These are phyloP conservation scores for Apiotrichum porosum DNA, from an alignment of 1,284 basidiomycete genomes.

Conservation along the genomic window DNA sequence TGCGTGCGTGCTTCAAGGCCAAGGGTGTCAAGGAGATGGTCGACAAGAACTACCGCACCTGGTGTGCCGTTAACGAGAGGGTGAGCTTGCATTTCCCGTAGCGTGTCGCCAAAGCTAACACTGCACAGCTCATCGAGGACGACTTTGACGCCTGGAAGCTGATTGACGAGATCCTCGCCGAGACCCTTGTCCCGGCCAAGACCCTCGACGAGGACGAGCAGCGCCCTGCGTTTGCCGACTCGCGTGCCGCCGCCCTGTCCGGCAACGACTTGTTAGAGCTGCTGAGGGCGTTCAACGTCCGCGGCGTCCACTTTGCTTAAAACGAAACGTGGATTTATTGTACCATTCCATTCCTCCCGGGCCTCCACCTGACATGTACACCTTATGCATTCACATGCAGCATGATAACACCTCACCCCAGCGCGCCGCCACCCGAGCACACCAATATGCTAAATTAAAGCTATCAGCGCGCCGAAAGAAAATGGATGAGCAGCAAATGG, in stretches of 20 bases:
- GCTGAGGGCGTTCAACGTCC: constrained; percentile 72
- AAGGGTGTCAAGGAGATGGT: constrained; percentile 93
- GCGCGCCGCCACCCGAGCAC: no score
- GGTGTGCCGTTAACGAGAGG: constrained; percentile 75
- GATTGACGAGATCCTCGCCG: constrained; percentile 70
- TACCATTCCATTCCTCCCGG: neutral
- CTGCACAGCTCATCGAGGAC: constrained; percentile 64
- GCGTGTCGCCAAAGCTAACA: constrained; percentile 7
- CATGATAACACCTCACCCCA: constrained; percentile 1
- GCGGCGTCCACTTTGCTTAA: constrained; percentile 73
- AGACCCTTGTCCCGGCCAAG: constrained; percentile 33
- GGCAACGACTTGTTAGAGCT: constrained; percentile 78
- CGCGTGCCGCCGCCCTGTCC: constrained; percentile 75
- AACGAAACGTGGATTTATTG: constrained; percentile 5
- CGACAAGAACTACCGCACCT: constrained; percentile 91
- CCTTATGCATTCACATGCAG: constrained; percentile 18
- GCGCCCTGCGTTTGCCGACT: constrained; percentile 57
- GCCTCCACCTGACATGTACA: constrained; percentile 15
- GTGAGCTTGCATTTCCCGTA: no score
- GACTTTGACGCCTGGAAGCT: constrained; percentile 64
- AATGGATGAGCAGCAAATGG: neutral
- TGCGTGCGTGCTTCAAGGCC: constrained; percentile 81
- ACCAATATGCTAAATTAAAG: no score
- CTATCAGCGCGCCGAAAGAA: no score
- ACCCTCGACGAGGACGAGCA: constrained; percentile 18